Evolutionary conservation across 305 asterid genomes (phyloP), one percentile per base, ranked within the genome.

Genomic region (Coffea humblotiana): DNA sequence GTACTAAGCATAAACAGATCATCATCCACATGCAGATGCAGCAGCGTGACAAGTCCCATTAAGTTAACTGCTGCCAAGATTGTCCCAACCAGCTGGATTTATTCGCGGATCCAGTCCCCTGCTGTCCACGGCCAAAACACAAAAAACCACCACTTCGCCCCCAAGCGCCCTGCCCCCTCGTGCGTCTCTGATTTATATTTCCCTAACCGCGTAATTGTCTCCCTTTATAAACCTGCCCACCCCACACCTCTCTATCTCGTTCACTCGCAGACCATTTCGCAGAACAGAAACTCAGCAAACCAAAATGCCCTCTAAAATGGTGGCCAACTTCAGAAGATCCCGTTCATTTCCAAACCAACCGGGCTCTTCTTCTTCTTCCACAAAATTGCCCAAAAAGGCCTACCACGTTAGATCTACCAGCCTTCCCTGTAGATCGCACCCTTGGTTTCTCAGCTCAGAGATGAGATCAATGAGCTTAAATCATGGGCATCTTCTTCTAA

Each of bases 341-440:
- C 91, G 92, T 29, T 94, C 98, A 6, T 91, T 91, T 69, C 91
- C 96, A 0, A 90, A 89, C 71, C 92, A 86, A 1, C 92, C 92
- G 8, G 78, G 43, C 43, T 37, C 5, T 4, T 37, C 75, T 11
- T 23, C 37, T 35, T 79, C 73, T 74, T 75, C 32, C 21, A 23
- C 90, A 23, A 14, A 77, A 2, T 84, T 80, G 27, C 86, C 89
- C 60, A 81, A 78, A 35, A 90, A 90, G 72, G n/a, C 65, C 40
- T 86, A 86, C 84, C 97, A 94, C 58, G 90, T 88, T 77, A 87
- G 98, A 87, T 94, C 98, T 27, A 77, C 90, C 16, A 94, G 98
- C 84, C 97, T 94, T 13, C 97, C 98, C 0, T 91, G 97, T 85
- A 83, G 92, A 52, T 84, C 97, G 0, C 93, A 92, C 86, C 98